A percentile compares a stretch with the other conserved stretches of the same genome.
phyloP scores from a whole-genome alignment of 1,284 basidiomycete genomes.

The Ustilago hordei region DNA sequence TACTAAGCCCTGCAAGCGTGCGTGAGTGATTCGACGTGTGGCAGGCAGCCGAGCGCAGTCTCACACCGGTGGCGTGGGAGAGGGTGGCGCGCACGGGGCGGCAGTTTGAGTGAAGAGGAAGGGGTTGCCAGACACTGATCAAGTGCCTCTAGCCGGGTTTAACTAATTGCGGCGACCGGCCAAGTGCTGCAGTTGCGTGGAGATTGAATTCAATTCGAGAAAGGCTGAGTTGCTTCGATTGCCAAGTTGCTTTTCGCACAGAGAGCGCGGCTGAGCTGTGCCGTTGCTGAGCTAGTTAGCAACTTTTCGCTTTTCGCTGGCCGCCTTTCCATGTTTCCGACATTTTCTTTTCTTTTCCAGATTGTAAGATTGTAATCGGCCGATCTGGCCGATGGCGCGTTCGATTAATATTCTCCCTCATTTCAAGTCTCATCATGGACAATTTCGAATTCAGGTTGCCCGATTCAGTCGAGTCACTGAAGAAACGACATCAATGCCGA shows the following conservation, averaged over 20 bases:
- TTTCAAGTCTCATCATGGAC: neutral
- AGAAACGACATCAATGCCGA: neutral
- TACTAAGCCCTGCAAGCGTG: conserved; percentile 12
- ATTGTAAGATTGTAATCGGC: conserved; percentile 11
- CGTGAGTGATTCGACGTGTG: neutral
- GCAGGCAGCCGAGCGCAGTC: neutral
- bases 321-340: neutral
- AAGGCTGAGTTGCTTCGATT: conserved; percentile 13
- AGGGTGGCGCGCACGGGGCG: conserved; percentile 17
- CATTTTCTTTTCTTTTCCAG: neutral
- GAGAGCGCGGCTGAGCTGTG: conserved; percentile 2
- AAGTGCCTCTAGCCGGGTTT: conserved; percentile 12
- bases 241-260: conserved; percentile 19
- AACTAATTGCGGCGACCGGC: conserved; percentile 1
- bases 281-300: neutral
- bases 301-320: too few species aligned
- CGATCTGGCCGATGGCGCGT: conserved; percentile 11
- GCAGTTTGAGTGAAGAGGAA: conserved; percentile 5
- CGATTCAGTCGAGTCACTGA: neutral
- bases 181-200: conserved; percentile 4
- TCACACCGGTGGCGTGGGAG: conserved; percentile 1
- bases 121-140: conserved; percentile 12
- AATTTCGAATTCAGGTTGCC: conserved; percentile 8
- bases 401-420: neutral
- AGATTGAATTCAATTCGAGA: neutral